These are phyloP conservation scores for Nepenthes gracilis DNA, from an alignment of 148 eudicot genomes.

Conservation along the genomic window DNA sequence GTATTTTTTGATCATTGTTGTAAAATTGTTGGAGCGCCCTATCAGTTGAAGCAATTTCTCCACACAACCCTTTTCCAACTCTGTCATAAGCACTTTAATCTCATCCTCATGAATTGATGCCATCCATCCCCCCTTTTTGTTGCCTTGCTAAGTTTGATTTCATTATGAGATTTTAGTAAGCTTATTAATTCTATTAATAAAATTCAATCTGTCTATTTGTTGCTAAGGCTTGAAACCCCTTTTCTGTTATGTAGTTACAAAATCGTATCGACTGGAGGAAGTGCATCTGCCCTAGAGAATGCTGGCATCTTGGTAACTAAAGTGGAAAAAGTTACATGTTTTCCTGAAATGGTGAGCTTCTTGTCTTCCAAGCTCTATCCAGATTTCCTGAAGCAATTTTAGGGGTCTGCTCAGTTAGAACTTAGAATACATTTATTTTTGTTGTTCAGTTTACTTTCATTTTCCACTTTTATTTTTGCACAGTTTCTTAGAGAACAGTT, in stretches of 20 bases:
- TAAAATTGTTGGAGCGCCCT: no score
- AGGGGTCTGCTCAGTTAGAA: neutral
- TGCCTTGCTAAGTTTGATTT: no score
- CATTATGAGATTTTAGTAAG: neutral
- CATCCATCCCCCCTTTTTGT: no score
- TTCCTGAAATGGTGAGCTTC: slow-evolving; percentile 86
- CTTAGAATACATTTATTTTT: no score
- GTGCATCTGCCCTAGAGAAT: slow-evolving; percentile 71
- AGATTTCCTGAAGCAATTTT: neutral
- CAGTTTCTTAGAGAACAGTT: no score
- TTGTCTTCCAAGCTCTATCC: neutral
- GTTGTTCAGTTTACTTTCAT: neutral
- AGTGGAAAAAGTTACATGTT: slow-evolving; percentile 77
- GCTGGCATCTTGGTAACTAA: slow-evolving; percentile 77
- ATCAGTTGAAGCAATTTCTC: no score
- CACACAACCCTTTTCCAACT: no score
- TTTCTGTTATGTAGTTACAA: slow-evolving; percentile 37
- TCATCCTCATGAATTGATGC: no score
- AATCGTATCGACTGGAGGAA: slow-evolving; percentile 96
- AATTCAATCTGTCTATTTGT: neutral
- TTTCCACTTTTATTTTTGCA: neutral
- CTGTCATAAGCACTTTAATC: no score
- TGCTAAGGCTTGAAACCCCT: neutral
- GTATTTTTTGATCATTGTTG: no score
- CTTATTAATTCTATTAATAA: neutral